phyloP scores from a whole-genome alignment of 352 stramenopile genomes.

The Globisporangium canariense region DNA sequence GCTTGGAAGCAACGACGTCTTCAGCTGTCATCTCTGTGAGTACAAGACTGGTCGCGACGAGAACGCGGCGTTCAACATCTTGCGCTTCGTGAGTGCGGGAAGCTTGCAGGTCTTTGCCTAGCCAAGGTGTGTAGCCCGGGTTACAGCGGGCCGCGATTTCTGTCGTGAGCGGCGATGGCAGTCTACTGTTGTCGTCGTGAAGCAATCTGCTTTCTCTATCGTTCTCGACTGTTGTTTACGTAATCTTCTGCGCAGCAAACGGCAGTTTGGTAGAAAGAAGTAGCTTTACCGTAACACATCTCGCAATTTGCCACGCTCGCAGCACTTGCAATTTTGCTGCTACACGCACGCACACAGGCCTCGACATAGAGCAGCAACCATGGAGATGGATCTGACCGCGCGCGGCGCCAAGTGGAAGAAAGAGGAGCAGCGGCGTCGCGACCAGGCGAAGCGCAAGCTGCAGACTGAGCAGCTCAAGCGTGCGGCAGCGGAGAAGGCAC shows the following conservation, averaged over 20 bases:
- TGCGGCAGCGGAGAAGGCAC: conserved; percentile 35
- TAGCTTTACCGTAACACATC: too few relatives aligned
- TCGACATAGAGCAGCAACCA: conserved; percentile 16
- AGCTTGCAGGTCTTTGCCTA: background rate
- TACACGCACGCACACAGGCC: too few relatives aligned
- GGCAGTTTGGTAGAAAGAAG: too few relatives aligned
- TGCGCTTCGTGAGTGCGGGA: background rate
- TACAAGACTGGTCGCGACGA: background rate
- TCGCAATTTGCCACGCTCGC: too few relatives aligned
- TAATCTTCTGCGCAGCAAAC: too few relatives aligned
- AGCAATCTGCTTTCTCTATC: too few relatives aligned
- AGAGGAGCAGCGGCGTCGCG: conserved; percentile 58
- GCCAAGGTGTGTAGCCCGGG: too few relatives aligned
- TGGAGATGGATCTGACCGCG: conserved; percentile 72
- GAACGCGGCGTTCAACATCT: background rate
- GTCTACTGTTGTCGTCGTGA: too few relatives aligned
- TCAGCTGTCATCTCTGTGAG: background rate
- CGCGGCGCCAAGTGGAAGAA: conserved; percentile 69
- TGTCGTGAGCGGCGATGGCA: too few relatives aligned
- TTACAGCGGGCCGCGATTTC: too few relatives aligned
- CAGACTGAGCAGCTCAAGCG: conserved; percentile 56
- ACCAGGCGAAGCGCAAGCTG: conserved; percentile 50
- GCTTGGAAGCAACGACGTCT: background rate
- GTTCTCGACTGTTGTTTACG: too few relatives aligned
- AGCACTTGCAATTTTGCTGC: too few relatives aligned